Percentiles rank a stretch among this genome's conserved stretches.
phyloP scores from a whole-genome alignment of 805 yeast genomes.

The Metschnikowia sp. region DNA sequence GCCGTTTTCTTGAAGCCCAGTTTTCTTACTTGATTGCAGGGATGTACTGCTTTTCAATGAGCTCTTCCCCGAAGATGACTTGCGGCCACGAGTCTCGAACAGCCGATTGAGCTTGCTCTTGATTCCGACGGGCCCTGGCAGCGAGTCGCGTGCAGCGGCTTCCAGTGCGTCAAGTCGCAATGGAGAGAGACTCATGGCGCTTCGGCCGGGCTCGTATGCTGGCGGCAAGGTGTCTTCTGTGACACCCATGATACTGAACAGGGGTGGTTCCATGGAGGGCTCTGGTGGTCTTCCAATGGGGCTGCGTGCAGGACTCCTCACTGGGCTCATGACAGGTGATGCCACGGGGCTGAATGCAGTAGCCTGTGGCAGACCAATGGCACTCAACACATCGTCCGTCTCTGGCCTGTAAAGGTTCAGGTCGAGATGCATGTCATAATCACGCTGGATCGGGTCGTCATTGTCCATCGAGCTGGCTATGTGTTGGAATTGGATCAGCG shows the following conservation, averaged over 20 bases:
- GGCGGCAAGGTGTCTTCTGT: slow-evolving; percentile 17
- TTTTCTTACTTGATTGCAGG: too few species aligned
- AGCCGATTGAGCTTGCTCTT: slow-evolving; percentile 13
- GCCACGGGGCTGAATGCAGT: slow-evolving; percentile 14
- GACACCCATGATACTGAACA: slow-evolving; percentile 10
- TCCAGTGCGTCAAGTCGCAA: slow-evolving; percentile 10
- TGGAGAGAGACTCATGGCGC: slow-evolving; percentile 12
- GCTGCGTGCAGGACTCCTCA: slow-evolving; percentile 6
- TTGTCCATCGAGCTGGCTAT: slow-evolving; percentile 23
- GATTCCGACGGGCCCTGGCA: slow-evolving; percentile 9
- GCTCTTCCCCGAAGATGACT: slow-evolving; percentile 2
- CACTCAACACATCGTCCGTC: slow-evolving; percentile 25
- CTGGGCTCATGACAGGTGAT: slow-evolving; percentile 13
- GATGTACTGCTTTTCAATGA: slow-evolving; percentile 4
- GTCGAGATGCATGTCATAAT: slow-evolving; percentile 38
- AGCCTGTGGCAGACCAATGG: slow-evolving; percentile 18
- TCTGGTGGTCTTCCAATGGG: slow-evolving; percentile 8
- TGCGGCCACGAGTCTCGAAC: slow-evolving; percentile 9
- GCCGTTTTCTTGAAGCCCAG: too few species aligned
- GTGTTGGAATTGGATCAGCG: slow-evolving; percentile 25
- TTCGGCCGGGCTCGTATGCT: slow-evolving; percentile 10
- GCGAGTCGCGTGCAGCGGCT: background rate
- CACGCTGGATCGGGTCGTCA: slow-evolving; percentile 36
- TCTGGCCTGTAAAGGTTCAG: slow-evolving; percentile 56
- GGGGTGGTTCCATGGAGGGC: slow-evolving; percentile 17